Conservation (phyloP, 2,329 filamentous ascomycete genomes). For the Neonectria coccinea region DNA sequence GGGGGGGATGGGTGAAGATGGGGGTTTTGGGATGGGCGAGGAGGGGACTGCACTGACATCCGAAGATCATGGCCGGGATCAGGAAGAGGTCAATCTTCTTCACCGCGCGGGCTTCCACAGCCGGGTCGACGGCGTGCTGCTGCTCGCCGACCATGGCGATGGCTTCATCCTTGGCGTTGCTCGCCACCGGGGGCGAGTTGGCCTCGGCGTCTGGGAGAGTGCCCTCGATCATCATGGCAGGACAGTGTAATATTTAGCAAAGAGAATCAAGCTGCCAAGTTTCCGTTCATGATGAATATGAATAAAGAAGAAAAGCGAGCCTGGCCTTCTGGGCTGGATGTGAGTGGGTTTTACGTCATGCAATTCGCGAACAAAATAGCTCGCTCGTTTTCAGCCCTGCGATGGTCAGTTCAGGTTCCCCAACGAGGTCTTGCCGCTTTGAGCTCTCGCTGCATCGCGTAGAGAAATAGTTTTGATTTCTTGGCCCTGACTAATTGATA, state of each 20-base stretch:
- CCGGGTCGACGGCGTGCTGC: constrained; percentile 65
- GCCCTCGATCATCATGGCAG: neutral
- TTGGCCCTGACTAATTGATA: neutral
- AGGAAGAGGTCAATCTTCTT: constrained; percentile 76
- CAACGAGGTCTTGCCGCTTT: neutral
- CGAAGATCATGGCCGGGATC: constrained; percentile 74
- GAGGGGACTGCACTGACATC: constrained; percentile 51
- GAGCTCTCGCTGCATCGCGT: neutral
- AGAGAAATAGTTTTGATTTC: neutral
- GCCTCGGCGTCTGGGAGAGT: constrained; percentile 20
- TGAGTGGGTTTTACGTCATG: constrained; percentile 26
- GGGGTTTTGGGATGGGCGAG: too few species aligned
- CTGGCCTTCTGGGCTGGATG: neutral
- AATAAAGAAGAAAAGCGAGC: neutral
- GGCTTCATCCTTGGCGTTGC: constrained; percentile 47
- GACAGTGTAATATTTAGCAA: neutral
- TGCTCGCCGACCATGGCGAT: constrained; percentile 70
- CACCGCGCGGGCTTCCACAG: constrained; percentile 66
- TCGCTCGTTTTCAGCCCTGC: neutral
- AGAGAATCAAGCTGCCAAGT: neutral
- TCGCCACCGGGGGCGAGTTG: neutral
- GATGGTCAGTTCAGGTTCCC: neutral
- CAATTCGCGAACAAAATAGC: constrained; percentile 1
- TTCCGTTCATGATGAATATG: neutral
- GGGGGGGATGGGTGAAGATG: too few species aligned